Base-by-base conservation (phyloP, 345 rosid species). In the Populus tremula region DNA sequence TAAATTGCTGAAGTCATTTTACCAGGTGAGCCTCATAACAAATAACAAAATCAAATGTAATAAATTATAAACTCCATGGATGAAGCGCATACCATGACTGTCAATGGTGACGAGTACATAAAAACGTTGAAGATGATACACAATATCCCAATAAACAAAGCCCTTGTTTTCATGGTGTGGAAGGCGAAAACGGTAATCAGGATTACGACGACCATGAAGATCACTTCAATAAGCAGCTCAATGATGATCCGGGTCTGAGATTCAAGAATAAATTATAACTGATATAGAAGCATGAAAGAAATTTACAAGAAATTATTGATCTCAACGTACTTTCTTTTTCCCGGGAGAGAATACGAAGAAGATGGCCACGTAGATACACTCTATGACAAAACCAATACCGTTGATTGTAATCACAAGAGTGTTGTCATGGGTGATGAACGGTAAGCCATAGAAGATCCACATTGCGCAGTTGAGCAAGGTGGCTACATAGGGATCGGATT, bases 401-500 rank as follows among this genome's bases (percentile, higher is more conserved):
- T 92, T 93, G 79, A 89, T 91, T 50, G 98, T 93, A 27, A 86
- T 18, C 41, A 92, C 84, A 64, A 90, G 85, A 53, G 84, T 35
- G 84, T 88, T 91, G 69, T 91, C 90, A 0, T 91, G 91, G 25
- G 86, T 88, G 50, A 93, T 91, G 17, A 89, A 38, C 2, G 95
- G 98, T 66, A 90, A 69, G 5, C 97, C 97, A 27, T 92, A 92
- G 74, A 92, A 87, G 7, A 82, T 38, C 98, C 97, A 93, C 88
- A 93, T 68, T 76, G 82, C 77, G 49, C 98, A 93, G 53, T 91
- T 93, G 21, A 93, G 70, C n/a, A 91, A 70, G 0, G 94, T 90
- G 0, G 93, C 91, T 12, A 92, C 14, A n/a, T 93, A 93, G 0
- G 97, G 98, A 84, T 94, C 93, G 0, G 93, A 85, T 77, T 86